Conservation (phyloP, 108 stramenopile species). For the Nitzschia inconspicua region DNA sequence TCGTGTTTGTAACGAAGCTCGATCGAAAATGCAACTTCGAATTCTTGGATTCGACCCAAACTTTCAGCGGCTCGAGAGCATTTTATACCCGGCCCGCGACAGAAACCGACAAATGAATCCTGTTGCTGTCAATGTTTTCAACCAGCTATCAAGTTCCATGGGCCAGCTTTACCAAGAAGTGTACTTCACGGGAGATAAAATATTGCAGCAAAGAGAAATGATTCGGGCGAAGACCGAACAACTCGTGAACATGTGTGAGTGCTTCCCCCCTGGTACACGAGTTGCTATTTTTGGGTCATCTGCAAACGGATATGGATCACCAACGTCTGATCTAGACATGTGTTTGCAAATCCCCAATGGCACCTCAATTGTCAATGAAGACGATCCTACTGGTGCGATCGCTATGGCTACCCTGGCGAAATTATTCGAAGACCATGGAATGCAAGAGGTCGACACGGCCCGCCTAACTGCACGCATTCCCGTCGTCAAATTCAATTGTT, state of each 20-base stretch:
- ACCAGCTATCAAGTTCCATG: constrained; percentile 64
- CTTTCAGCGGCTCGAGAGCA: constrained; percentile 25
- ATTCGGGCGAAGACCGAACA: constrained; percentile 56
- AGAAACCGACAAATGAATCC: constrained; percentile 34
- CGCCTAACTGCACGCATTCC: constrained; percentile 97
- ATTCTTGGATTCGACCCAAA: constrained; percentile 70
- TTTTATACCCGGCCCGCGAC: constrained; percentile 23
- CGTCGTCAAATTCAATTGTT: constrained; percentile 89
- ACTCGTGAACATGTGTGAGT: constrained; percentile 52
- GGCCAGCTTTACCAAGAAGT: constrained; percentile 43
- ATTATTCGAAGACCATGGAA: constrained; percentile 63
- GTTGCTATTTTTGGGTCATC: constrained; percentile 87
- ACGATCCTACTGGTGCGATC: constrained; percentile 56
- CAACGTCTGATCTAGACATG: constrained; percentile 85
- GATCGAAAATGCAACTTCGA: constrained; percentile 62
- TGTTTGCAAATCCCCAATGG: constrained; percentile 71
- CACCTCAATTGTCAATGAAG: constrained; percentile 28
- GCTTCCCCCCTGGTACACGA: constrained; percentile 74
- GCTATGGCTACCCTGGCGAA: constrained; percentile 78
- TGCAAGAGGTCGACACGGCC: constrained; percentile 83
- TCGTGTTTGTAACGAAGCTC: constrained; percentile 38
- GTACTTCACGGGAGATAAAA: constrained; percentile 44
- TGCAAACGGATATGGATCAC: constrained; percentile 87
- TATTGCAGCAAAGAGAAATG: constrained; percentile 57
- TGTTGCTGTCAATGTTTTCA: constrained; percentile 51